phyloP scores from a whole-genome alignment of 2,329 filamentous ascomycete genomes.

The Phialocephala sp. region DNA sequence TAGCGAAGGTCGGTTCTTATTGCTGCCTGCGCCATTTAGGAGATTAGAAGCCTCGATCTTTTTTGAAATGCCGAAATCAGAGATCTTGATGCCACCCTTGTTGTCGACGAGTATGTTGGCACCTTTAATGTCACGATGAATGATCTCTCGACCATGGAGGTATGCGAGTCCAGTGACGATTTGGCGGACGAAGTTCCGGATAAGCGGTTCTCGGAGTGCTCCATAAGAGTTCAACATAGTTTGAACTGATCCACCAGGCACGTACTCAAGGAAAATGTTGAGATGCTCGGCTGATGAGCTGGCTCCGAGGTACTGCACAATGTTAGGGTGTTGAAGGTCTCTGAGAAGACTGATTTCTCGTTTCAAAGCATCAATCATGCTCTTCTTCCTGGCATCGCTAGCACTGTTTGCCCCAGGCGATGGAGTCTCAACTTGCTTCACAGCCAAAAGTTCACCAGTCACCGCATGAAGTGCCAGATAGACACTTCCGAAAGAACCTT shows the following conservation, averaged over 20 bases:
- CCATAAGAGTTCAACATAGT: constrained; percentile 99
- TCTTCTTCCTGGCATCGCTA: constrained; percentile 90
- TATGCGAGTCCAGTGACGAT: constrained; percentile 93
- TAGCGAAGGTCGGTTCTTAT: constrained; percentile 76
- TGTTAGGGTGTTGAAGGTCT: constrained; percentile 94
- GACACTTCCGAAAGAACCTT: constrained; percentile 95
- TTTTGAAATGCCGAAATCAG: constrained; percentile 98
- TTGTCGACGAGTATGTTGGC: constrained; percentile 99
- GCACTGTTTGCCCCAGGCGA: constrained; percentile 77
- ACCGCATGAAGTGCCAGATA: constrained; percentile 95
- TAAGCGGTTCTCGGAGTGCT: constrained; percentile 88
- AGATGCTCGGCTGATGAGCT: constrained; percentile 89
- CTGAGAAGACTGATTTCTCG: constrained; percentile 93
- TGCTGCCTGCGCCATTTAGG: constrained; percentile 69
- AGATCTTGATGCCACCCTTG: constrained; percentile 98
- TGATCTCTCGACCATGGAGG: constrained; percentile 92
- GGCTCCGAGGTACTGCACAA: constrained; percentile 96
- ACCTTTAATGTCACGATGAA: constrained; percentile 98
- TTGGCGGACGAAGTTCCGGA: constrained; percentile 95
- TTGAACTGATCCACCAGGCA: constrained; percentile 94
- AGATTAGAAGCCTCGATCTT: constrained; percentile 92
- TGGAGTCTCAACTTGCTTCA: constrained; percentile 96
- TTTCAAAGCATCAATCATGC: constrained; percentile 97
- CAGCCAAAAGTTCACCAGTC: constrained; percentile 95
- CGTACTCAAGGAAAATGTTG: constrained; percentile 99